Evolutionary conservation across 1,139 yeast genomes (phyloP).

Genomic region (Arxiozyma slooffiae): DNA sequence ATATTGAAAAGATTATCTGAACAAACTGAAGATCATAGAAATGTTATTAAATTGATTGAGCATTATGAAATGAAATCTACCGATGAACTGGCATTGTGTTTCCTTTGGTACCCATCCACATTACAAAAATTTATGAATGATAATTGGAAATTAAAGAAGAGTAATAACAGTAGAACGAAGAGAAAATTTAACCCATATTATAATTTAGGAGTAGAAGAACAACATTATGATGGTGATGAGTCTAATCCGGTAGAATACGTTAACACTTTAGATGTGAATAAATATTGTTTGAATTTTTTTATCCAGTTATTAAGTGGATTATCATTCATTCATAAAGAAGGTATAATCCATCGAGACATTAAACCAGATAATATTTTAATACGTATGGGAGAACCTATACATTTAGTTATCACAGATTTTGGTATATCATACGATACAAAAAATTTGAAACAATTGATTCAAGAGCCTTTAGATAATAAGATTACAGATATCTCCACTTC

Average conservation of each 20-base stretch:
- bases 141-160: not conserved
- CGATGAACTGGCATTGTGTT: slow-evolving; percentile 16
- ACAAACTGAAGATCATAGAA: not conserved
- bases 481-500: slow-evolving; percentile 70
- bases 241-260: slow-evolving; percentile 7
- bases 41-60: slow-evolving; percentile 18
- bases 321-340: slow-evolving; percentile 41
- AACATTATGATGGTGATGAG: not conserved
- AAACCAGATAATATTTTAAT: slow-evolving; percentile 66
- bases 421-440: slow-evolving; percentile 55
- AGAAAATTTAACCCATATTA: slow-evolving; percentile 30
- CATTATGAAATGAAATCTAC: slow-evolving; percentile 2
- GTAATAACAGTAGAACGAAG: slow-evolving; percentile 10
- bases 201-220: not conserved
- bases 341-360: slow-evolving; percentile 80
- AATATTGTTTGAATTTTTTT: slow-evolving; percentile 31
- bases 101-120: slow-evolving; percentile 17
- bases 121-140: slow-evolving; percentile 19
- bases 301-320: slow-evolving; percentile 42
- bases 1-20: slow-evolving; percentile 15
- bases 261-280: slow-evolving; percentile 17
- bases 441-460: slow-evolving; percentile 24
- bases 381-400: slow-evolving; percentile 13
- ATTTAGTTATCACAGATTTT: slow-evolving; percentile 57
- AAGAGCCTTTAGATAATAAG: slow-evolving; percentile 41